Conservation (phyloP, 1,284 basidiomycete genomes). For the Sphagnurus paluster region DNA sequence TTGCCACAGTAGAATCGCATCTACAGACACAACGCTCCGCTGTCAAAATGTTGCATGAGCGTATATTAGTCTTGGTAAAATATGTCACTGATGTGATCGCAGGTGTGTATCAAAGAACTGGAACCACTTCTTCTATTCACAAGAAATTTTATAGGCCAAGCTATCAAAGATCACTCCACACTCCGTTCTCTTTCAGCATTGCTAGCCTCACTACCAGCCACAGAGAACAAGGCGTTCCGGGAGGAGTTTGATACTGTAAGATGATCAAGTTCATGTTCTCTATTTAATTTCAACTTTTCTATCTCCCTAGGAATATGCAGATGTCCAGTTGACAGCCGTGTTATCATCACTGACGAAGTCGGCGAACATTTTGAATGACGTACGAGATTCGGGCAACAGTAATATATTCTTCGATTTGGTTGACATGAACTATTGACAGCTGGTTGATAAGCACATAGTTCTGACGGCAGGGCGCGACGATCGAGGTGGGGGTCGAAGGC, state of each 20-base stretch:
- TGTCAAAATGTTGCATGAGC: constrained; percentile 93
- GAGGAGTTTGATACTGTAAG: constrained; percentile 84
- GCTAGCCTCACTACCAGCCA: constrained; percentile 84
- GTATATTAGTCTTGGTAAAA: constrained; percentile 79
- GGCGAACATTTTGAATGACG: constrained; percentile 85
- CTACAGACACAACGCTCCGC: constrained; percentile 92
- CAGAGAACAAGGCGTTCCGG: constrained; percentile 76
- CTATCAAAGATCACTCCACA: constrained; percentile 73
- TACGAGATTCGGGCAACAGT: constrained; percentile 52
- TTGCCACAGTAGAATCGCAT: constrained; percentile 77
- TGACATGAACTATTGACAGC: constrained; percentile 34
- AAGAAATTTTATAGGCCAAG: constrained; percentile 47
- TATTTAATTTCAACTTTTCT: constrained; percentile 2
- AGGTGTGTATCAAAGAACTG: constrained; percentile 44
- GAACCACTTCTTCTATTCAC: constrained; percentile 4
- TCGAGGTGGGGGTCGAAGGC: constrained; percentile 40
- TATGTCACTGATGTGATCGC: constrained; percentile 79
- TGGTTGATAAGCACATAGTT: constrained; percentile 69
- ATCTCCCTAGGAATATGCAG: constrained; percentile 82
- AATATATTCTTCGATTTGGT: too few relatives aligned
- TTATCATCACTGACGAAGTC: constrained; percentile 88
- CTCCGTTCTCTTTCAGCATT: constrained; percentile 86
- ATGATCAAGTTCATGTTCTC: neutral
- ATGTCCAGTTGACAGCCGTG: constrained; percentile 91
- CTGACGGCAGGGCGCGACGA: constrained; percentile 51